Base-by-base conservation (phyloP, 148 eudicot species). In the Amaranthus palmeri region DNA sequence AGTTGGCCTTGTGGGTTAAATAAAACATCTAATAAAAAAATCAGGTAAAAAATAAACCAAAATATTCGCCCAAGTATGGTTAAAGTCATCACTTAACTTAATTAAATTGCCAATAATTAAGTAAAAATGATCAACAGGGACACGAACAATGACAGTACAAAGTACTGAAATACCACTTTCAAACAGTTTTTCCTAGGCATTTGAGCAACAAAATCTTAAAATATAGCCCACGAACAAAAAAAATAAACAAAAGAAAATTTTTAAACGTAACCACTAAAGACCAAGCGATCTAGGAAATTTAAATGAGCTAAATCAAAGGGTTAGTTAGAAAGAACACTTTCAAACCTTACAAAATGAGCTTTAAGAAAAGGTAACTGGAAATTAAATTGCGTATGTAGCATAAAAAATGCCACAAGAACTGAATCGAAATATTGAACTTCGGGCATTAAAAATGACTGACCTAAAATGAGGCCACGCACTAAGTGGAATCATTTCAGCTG, bases 401-500 rank as follows among this genome's bases (percentile, higher is more conserved):
- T 52, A 53, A 56, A 54, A 77, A 80, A 85, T 85, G 97, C 96
- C 85, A 88, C 88, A 71, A 77, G 77, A 72, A 81, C 64, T 69
- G 73, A 79, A 76, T 78, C 65, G 65, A 58, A 53, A 68, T 68
- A 65, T 55, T 74, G 71, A 75, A 72, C 82, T 91, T 70, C 65
- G 75, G 83, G 51, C 92, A 79, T 79, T 87, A 90, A 90, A 84
- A 82, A 78, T 73, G 71, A 91, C 97, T 90, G 93, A 91, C 97
- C 96, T 91, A 90, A 84, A 83, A 87, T 83, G 91, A 87, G 89
- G 87, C 92, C 96, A 96, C 89, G 87, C 85, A 92, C 75, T 91
- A 85, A 84, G 87, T 87, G 99, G 97, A 85, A 84, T 85, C 96
- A 90, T 88, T 90, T 96, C 96, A 81, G 93, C 96, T 82, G 92